These are phyloP conservation scores for Tricholoma bakamatsutake DNA, from an alignment of 768 basidiomycete species.

Conservation along the genomic window DNA sequence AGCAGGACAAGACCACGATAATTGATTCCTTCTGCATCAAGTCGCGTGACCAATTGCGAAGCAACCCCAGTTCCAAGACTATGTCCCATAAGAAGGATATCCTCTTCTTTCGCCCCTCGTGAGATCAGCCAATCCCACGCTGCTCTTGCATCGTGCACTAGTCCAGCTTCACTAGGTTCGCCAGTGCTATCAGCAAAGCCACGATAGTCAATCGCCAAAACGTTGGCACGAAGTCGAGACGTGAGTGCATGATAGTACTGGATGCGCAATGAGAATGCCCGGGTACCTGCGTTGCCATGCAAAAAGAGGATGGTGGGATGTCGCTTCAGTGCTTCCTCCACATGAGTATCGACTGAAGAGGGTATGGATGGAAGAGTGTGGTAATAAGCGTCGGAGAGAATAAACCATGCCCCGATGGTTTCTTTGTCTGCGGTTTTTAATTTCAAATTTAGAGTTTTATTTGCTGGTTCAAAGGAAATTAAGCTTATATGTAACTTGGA, in stretches of 20 bases:
- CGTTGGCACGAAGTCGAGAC: slow-evolving; percentile 62
- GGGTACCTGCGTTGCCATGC: slow-evolving; percentile 85
- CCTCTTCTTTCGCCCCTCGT: slow-evolving; percentile 48
- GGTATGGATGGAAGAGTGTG: slow-evolving; percentile 38
- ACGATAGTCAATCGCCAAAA: slow-evolving; percentile 86
- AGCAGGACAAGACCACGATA: slow-evolving; percentile 46
- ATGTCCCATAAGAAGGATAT: slow-evolving; percentile 77
- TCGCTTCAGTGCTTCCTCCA: slow-evolving; percentile 47
- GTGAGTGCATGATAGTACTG: slow-evolving; percentile 61
- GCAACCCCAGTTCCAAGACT: slow-evolving; percentile 85
- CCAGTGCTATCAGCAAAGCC: slow-evolving; percentile 89
- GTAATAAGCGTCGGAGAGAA: slow-evolving; percentile 64
- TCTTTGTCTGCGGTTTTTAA: slow-evolving; percentile 74
- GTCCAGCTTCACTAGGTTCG: slow-evolving; percentile 67
- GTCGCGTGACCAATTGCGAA: slow-evolving; percentile 40
- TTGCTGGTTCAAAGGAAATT: slow-evolving; percentile 40
- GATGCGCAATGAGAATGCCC: slow-evolving; percentile 65
- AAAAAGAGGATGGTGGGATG: slow-evolving; percentile 84
- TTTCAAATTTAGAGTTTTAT: slow-evolving; percentile 69
- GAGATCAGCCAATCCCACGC: slow-evolving; percentile 75
- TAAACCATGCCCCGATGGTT: slow-evolving; percentile 81
- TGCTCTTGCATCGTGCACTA: slow-evolving; percentile 65
- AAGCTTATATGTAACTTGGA: background rate
- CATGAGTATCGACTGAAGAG: slow-evolving; percentile 30
- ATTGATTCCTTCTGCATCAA: slow-evolving; percentile 37